A percentile compares a stretch with the other conserved stretches of the same genome.
Evolutionary conservation across 2,329 filamentous ascomycete genomes (phyloP).

Genomic region (Xylaria sp.): DNA sequence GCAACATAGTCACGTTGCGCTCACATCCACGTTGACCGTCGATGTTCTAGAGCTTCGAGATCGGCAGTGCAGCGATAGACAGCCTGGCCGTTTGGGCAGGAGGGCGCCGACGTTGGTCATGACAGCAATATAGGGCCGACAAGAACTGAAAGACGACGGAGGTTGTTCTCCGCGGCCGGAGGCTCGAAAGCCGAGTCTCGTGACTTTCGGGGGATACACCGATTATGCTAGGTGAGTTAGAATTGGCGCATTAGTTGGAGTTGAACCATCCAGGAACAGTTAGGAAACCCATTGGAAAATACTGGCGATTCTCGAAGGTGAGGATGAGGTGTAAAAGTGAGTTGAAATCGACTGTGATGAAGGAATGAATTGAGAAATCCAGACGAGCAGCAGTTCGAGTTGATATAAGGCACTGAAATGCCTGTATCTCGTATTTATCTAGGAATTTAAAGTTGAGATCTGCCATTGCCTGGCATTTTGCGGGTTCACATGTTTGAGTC

Average conservation of each 20-base stretch:
- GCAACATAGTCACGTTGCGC: constrained; percentile 16
- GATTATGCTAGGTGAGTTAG: background rate
- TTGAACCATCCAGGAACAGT: constrained; percentile 3
- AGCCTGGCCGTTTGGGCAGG: background rate
- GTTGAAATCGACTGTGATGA: constrained; percentile 2
- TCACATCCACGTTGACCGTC: background rate
- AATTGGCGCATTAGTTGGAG: background rate
- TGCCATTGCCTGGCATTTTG: constrained; percentile 21
- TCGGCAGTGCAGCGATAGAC: background rate
- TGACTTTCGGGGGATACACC: background rate
- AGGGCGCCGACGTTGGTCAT: background rate
- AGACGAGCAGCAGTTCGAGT: background rate
- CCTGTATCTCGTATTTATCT: constrained; percentile 33
- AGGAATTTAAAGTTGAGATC: constrained; percentile 26
- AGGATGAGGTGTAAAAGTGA: background rate
- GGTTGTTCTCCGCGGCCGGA: background rate
- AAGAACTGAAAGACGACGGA: constrained; percentile 1
- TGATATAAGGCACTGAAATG: constrained; percentile 18
- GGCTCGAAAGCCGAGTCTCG: background rate
- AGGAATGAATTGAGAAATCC: background rate
- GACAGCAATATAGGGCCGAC: background rate
- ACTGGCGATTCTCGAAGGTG: background rate
- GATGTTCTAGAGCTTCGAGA: background rate
- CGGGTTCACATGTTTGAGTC: constrained; percentile 6
- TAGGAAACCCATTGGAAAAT: background rate